Base-by-base conservation (phyloP, 2,329 filamentous ascomycete genomes). In the Scedosporium minutisporum region DNA sequence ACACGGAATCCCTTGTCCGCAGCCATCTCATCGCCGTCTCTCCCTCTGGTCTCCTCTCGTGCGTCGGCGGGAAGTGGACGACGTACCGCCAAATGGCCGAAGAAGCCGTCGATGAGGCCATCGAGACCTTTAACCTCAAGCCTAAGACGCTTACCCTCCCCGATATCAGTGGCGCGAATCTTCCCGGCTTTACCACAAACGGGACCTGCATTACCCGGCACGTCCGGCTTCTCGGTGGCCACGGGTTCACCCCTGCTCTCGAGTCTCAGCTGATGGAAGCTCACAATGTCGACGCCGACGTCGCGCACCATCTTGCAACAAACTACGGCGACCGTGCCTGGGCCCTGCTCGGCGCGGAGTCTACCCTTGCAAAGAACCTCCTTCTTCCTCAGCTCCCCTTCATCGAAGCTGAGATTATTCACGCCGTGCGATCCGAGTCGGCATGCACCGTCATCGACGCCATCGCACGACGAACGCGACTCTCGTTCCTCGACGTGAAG, bases 51-150 rank as follows among this genome's bases (percentile, higher is more conserved):
- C 82, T 95, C 16, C 77, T 95, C 67, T 93, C 90, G 60, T 91
- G 89, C 73, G 89, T 89, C 41, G 90, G 90, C 68, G 90, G 90
- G 65, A 95, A 93, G 76, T 93, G 90, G 90, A 95, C 90, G 5
- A 95, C 90, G 10, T 95, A 93, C 76, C 88, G 90, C 62, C 88
- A 93, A 72, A 95, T 95, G 90, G 88, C 90, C 61, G 88, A 95
- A 73, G 89, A 93, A 69, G 88, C 89, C 58, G 90, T 95, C 65
- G 89, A 93, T 70, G 87, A 91, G 69, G 90, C 90, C 29, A 82
- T 93, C 74, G 78, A 81, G 65, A 78, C 82, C 60, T 92, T 91
- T 72, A 72, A 77, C 46, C 80, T 93, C 29, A 74, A 78, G 60
- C 76, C 87, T 4, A 73, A 74, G 7, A 74, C 80, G 25, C 70